Percentiles rank a stretch among this genome's conserved stretches.
phyloP scores from a whole-genome alignment of 1,284 basidiomycete species.

The Trichosporon inkin region DNA sequence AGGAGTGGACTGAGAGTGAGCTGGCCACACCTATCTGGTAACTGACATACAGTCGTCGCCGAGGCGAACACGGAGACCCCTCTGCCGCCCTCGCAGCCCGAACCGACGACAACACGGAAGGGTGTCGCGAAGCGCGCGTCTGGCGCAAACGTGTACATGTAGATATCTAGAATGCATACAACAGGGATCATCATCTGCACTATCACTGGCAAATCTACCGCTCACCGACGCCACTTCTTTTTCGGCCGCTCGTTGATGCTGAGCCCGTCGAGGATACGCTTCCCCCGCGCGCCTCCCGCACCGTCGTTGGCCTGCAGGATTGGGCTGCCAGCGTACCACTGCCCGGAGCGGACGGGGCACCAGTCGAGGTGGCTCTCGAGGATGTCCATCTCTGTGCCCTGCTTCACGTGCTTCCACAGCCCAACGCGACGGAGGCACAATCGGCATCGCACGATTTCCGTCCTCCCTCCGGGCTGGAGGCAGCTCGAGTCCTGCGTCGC shows the following conservation, averaged over 20 bases:
- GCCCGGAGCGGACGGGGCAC: slow-evolving; percentile 35
- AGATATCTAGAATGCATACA: slow-evolving; percentile 4
- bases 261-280: neutral
- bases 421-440: slow-evolving; percentile 39
- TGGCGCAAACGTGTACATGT: slow-evolving; percentile 1
- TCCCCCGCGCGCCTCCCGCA: neutral
- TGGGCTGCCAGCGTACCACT: slow-evolving; percentile 24
- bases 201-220: neutral
- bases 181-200: neutral
- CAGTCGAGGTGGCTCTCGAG: slow-evolving; percentile 32
- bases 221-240: slow-evolving; percentile 14
- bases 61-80: neutral
- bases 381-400: slow-evolving; percentile 25
- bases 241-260: slow-evolving; percentile 8
- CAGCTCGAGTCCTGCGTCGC: slow-evolving; percentile 15
- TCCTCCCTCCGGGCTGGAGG: slow-evolving; percentile 11
- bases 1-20: slow-evolving; percentile 21
- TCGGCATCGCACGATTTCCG: slow-evolving; percentile 39
- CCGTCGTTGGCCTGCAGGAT: neutral
- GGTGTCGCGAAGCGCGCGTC: neutral
- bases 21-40: neutral
- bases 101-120: neutral
- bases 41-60: slow-evolving; percentile 10
- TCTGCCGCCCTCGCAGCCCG: neutral
- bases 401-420: slow-evolving; percentile 32